phyloP scores from a whole-genome alignment of 345 rosid genomes.

The Gossypioides kirkii region DNA sequence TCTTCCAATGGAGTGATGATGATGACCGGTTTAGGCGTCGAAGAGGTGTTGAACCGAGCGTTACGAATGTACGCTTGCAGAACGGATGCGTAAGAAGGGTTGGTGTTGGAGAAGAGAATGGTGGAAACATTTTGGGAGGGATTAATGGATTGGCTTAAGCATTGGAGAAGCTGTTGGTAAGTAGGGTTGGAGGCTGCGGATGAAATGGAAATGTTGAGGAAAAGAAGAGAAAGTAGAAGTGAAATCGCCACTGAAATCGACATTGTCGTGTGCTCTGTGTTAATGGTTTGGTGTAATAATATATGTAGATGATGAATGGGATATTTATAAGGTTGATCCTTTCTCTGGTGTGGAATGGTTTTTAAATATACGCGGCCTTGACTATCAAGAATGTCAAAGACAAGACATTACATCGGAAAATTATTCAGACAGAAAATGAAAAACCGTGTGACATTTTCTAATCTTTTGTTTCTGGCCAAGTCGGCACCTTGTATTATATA shows the following conservation, averaged over 20 bases:
- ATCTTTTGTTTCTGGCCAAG: no score
- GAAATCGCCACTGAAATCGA: neutral
- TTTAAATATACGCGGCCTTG: neutral
- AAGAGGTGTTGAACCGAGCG: conserved; percentile 38
- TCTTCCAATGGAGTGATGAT: neutral
- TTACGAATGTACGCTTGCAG: conserved; percentile 17
- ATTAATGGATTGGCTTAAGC: neutral
- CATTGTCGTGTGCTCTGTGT: neutral
- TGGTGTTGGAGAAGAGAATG: neutral
- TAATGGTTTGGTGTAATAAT: neutral
- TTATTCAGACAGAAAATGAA: neutral
- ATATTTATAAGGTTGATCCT: neutral
- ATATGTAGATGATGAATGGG: neutral
- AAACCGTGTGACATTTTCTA: neutral
- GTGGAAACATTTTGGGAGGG: neutral
- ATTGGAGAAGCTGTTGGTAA: neutral
- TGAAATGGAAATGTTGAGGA: neutral
- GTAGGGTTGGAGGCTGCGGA: conserved; percentile 1
- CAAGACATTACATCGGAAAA: neutral
- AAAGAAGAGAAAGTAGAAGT: neutral
- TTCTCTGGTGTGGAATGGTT: neutral
- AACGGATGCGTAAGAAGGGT: neutral
- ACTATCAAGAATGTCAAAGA: neutral
- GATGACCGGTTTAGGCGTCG: neutral
- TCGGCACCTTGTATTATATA: no score